Conservation (phyloP, 805 yeast species). For the Torulaspora delbrueckii region DNA sequence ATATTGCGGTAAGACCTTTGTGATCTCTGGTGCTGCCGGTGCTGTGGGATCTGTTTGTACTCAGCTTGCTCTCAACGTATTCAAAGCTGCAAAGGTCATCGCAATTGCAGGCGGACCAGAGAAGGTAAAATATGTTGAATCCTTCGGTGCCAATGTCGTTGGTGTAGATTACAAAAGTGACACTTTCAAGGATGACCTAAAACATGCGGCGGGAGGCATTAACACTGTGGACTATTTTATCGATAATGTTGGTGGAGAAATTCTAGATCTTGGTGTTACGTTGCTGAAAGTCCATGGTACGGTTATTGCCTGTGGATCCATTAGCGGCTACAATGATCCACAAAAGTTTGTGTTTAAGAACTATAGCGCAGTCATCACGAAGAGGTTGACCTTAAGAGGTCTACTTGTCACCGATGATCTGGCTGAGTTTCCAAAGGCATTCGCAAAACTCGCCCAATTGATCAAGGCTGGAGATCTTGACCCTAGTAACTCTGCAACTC, state of each 20-base stretch:
- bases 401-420: constrained; percentile 46
- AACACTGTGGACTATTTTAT: constrained; percentile 50
- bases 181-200: constrained; percentile 35
- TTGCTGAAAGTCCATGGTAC: constrained; percentile 39
- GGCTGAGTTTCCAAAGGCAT: constrained; percentile 38
- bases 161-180: constrained; percentile 50
- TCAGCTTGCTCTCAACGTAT: constrained; percentile 50
- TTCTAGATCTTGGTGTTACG: constrained; percentile 42
- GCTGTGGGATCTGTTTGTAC: constrained; percentile 63
- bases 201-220: constrained; percentile 41
- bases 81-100: constrained; percentile 51
- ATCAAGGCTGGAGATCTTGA: constrained; percentile 41
- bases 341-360: constrained; percentile 37
- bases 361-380: constrained; percentile 44
- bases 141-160: constrained; percentile 49
- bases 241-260: constrained; percentile 63
- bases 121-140: constrained; percentile 50
- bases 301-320: constrained; percentile 59
- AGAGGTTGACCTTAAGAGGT: constrained; percentile 50
- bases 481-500: constrained; percentile 37
- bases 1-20: constrained; percentile 41
- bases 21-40: constrained; percentile 65
- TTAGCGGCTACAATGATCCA: constrained; percentile 51
- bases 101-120: constrained; percentile 59
- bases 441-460: constrained; percentile 35